A percentile compares a stretch with the other conserved stretches of the same genome.
phyloP scores from a whole-genome alignment of 139 green algal species.

The Trebouxia sp. region DNA sequence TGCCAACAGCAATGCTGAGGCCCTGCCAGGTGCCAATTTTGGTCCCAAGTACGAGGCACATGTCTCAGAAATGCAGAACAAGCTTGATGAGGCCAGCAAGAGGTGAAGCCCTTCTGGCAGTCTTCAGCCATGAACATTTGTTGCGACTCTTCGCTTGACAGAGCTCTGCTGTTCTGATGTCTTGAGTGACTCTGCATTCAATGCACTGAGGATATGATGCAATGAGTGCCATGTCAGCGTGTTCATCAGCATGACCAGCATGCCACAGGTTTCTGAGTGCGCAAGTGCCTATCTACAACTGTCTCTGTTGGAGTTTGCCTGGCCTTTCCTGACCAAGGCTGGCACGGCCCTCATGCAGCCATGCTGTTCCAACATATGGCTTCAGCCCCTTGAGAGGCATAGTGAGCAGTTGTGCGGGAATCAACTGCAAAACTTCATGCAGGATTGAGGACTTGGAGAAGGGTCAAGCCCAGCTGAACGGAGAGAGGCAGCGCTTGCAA shows the following conservation, averaged over 20 bases:
- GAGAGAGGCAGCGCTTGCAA: constrained; percentile 43
- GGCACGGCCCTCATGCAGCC: too few relatives aligned
- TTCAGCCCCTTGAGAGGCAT: neutral
- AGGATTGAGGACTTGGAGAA: constrained; percentile 54
- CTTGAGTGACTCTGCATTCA: too few relatives aligned
- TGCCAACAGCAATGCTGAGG: constrained; percentile 25
- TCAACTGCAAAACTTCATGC: constrained; percentile 1
- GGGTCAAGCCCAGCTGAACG: constrained; percentile 38
- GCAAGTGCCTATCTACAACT: too few relatives aligned
- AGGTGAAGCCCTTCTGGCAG: neutral
- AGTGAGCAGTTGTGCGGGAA: neutral
- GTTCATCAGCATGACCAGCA: too few relatives aligned
- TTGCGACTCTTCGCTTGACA: neutral
- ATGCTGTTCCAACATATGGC: neutral
- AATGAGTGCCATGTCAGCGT: too few relatives aligned
- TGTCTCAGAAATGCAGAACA: constrained; percentile 76
- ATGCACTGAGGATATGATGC: too few relatives aligned
- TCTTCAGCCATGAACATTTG: neutral
- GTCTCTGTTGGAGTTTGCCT: too few relatives aligned
- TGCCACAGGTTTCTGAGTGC: too few relatives aligned
- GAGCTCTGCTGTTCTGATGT: too few relatives aligned
- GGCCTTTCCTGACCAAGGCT: too few relatives aligned
- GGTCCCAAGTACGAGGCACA: constrained; percentile 89
- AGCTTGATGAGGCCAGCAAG: constrained; percentile 70
- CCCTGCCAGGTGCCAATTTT: constrained; percentile 52